phyloP scores from a whole-genome alignment of 495 filamentous ascomycete species.

The Cercophora samala region DNA sequence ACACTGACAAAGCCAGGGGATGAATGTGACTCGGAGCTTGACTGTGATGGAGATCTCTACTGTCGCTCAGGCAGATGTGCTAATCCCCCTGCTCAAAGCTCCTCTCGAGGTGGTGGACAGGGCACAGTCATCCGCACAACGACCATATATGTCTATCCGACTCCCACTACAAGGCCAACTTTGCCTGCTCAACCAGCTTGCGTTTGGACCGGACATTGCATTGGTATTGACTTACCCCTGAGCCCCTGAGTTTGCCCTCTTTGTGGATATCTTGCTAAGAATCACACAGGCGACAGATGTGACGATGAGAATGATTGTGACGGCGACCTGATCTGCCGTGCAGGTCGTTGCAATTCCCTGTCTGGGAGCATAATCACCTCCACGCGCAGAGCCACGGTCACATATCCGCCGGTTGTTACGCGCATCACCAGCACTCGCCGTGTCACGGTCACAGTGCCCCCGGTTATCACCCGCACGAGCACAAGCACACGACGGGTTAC shows the following conservation, averaged over 20 bases:
- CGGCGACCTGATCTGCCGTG: constrained; percentile 18
- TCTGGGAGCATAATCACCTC: constrained; percentile 9
- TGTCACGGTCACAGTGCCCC: constrained; percentile 3
- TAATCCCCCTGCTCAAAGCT: neutral
- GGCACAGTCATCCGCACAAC: constrained; percentile 4
- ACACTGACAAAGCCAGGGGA: constrained; percentile 21
- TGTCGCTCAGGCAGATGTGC: constrained; percentile 22
- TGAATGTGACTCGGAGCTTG: constrained; percentile 21
- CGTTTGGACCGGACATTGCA: constrained; percentile 22
- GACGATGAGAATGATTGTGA: constrained; percentile 29
- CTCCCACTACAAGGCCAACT: constrained; percentile 12
- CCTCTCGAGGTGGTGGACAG: neutral
- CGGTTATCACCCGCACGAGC: neutral
- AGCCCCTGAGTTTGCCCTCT: neutral
- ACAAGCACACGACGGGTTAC: neutral
- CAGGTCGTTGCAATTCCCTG: constrained; percentile 14
- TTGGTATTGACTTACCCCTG: constrained; percentile 6
- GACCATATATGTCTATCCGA: constrained; percentile 12
- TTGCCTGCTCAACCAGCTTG: constrained; percentile 10
- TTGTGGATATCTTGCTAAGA: neutral
- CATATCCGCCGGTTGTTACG: constrained; percentile 2
- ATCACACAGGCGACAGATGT: constrained; percentile 17
- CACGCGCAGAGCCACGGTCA: constrained; percentile 12
- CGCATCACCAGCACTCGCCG: neutral
- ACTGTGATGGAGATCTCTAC: constrained; percentile 25